Evolutionary conservation across 148 eudicot species (phyloP).

Genomic region (Polygonum maritimum): DNA sequence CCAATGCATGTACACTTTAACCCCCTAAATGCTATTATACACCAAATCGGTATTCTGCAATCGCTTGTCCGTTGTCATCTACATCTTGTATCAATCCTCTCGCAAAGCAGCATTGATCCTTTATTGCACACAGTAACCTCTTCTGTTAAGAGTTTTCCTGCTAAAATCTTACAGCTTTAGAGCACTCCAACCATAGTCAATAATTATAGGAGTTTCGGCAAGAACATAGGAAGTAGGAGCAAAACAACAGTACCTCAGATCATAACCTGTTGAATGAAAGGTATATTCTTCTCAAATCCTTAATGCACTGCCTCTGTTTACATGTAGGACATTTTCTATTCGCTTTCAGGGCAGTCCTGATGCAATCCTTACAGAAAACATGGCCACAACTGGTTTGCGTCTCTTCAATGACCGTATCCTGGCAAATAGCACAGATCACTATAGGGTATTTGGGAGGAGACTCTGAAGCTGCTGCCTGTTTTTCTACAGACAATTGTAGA

Average conservation of each 20-base stretch:
- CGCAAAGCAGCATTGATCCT: neutral
- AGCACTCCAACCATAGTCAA: neutral
- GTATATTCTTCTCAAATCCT: constrained; percentile 53
- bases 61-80: neutral
- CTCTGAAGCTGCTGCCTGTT: constrained; percentile 20
- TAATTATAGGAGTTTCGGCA: neutral
- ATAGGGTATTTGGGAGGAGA: constrained; percentile 55
- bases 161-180: neutral
- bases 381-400: constrained; percentile 86
- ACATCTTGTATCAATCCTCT: neutral
- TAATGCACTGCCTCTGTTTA: constrained; percentile 48
- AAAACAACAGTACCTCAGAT: constrained; percentile 20
- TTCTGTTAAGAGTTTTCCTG: neutral
- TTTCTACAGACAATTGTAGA: neutral
- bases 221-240: neutral
- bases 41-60: neutral
- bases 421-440: constrained; percentile 74
- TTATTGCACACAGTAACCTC: neutral
- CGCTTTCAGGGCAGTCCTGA: constrained; percentile 46
- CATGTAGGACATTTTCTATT: constrained; percentile 83
- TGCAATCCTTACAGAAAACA: constrained; percentile 76
- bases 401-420: constrained; percentile 62
- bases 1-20: neutral
- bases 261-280: constrained; percentile 47
- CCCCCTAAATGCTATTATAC: neutral